A percentile compares a stretch with the other conserved stretches of the same genome.
These are phyloP conservation scores for Candida hispaniensis DNA, from an alignment of 805 yeast species.

Conservation along the genomic window DNA sequence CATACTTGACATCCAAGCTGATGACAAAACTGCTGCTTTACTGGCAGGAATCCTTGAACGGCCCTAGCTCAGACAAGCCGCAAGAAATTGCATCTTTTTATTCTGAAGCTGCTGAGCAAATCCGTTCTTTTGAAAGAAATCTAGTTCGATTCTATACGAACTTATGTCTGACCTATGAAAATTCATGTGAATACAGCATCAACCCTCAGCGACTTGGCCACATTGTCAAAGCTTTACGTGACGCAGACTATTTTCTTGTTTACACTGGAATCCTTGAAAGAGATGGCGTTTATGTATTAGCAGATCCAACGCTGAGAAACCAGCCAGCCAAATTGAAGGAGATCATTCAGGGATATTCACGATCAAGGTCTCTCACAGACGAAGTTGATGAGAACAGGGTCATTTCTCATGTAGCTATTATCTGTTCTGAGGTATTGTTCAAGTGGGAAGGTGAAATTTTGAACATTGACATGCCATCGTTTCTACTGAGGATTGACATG, in stretches of 20 bases:
- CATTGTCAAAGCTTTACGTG: slow-evolving; percentile 49
- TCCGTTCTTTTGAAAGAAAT: slow-evolving; percentile 55
- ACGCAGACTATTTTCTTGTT: slow-evolving; percentile 63
- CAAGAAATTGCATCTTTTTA: slow-evolving; percentile 44
- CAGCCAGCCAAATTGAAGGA: slow-evolving; percentile 30
- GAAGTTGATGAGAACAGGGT: slow-evolving; percentile 21
- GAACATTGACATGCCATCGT: slow-evolving; percentile 33
- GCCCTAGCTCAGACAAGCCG: slow-evolving; percentile 39
- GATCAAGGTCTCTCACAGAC: slow-evolving; percentile 22
- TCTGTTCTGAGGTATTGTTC: slow-evolving; percentile 74
- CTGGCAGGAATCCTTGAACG: slow-evolving; percentile 58
- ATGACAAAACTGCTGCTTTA: slow-evolving; percentile 59
- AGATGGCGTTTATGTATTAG: slow-evolving; percentile 71
- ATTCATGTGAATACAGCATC: slow-evolving; percentile 41
- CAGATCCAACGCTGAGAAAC: slow-evolving; percentile 45
- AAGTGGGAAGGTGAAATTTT: slow-evolving; percentile 82
- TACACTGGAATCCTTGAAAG: slow-evolving; percentile 63
- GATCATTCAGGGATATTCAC: slow-evolving; percentile 27
- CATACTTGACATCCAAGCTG: slow-evolving; percentile 53
- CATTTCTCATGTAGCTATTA: slow-evolving; percentile 57
- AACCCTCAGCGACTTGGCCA: slow-evolving; percentile 30
- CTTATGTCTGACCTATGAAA: slow-evolving; percentile 58
- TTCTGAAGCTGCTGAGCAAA: slow-evolving; percentile 31
- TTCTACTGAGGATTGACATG: slow-evolving; percentile 43
- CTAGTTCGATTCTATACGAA: slow-evolving; percentile 60